phyloP scores from a whole-genome alignment of 192 early-diverging fungal species.

The Phlyctochytrium planicorne region DNA sequence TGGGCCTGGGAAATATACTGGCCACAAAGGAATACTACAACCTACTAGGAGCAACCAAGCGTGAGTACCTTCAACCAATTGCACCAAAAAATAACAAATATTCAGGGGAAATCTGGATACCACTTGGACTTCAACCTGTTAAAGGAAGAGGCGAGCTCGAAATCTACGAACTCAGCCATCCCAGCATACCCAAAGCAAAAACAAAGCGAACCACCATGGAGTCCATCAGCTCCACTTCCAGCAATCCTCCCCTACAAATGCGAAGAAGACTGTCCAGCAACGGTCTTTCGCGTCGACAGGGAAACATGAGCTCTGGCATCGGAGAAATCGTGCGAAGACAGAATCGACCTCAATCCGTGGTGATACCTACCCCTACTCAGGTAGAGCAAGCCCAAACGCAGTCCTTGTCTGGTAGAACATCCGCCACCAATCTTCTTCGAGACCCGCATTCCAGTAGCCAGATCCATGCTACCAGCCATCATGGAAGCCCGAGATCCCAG shows the following conservation, averaged over 20 bases:
- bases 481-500: too few relatives aligned
- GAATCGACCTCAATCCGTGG: too few relatives aligned
- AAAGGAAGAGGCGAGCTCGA: slow-evolving; percentile 8
- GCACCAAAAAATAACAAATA: neutral
- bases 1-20: neutral
- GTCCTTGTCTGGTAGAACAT: too few relatives aligned
- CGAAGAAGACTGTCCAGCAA: neutral
- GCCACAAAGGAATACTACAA: slow-evolving; percentile 1
- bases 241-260: neutral
- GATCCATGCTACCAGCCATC: too few relatives aligned
- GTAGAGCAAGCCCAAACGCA: too few relatives aligned
- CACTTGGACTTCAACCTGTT: neutral
- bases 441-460: too few relatives aligned
- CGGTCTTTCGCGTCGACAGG: too few relatives aligned
- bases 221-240: neutral
- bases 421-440: too few relatives aligned
- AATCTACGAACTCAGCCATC: neutral
- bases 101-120: neutral
- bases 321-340: too few relatives aligned
- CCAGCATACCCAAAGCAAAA: neutral
- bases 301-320: too few relatives aligned
- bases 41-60: neutral
- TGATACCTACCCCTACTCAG: too few relatives aligned
- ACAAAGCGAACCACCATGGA: neutral
- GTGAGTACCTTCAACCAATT: neutral